A percentile compares a stretch with the other conserved stretches of the same genome.
Conservation (phyloP, 2,329 filamentous ascomycete species). For the Neurospora sp. region DNA sequence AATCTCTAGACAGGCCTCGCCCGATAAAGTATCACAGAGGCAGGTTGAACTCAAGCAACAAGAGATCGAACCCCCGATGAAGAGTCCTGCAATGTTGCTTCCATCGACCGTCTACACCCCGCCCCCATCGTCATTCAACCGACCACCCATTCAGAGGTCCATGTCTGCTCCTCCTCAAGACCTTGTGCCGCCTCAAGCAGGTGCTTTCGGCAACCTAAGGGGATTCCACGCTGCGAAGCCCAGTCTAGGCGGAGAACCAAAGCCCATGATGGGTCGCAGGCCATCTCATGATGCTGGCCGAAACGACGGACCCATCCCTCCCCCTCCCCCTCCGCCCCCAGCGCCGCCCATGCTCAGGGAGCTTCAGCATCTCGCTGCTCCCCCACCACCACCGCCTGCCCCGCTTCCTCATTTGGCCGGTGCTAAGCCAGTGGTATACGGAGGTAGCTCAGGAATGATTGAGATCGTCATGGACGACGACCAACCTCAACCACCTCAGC, state of each 20-base stretch:
- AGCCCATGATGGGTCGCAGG: slow-evolving; percentile 21
- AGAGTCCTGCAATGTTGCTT: slow-evolving; percentile 29
- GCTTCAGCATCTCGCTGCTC: slow-evolving; percentile 50
- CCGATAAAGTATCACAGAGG: slow-evolving; percentile 20
- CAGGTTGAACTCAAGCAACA: slow-evolving; percentile 14
- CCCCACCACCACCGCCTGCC: slow-evolving; percentile 52
- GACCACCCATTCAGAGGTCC: slow-evolving; percentile 40
- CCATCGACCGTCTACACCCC: slow-evolving; percentile 53
- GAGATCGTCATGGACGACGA: slow-evolving; percentile 59
- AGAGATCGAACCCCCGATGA: slow-evolving; percentile 17
- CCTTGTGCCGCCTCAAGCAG: slow-evolving; percentile 21
- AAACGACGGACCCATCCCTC: slow-evolving; percentile 37
- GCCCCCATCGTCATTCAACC: slow-evolving; percentile 29
- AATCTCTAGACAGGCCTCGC: slow-evolving; percentile 20
- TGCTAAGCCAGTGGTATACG: slow-evolving; percentile 29
- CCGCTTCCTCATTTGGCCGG: slow-evolving; percentile 39
- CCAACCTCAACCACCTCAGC: slow-evolving; percentile 22
- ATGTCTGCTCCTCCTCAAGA: slow-evolving; percentile 52
- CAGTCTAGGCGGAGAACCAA: slow-evolving; percentile 10
- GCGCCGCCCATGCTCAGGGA: slow-evolving; percentile 50
- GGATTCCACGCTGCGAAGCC: slow-evolving; percentile 26
- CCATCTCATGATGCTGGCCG: slow-evolving; percentile 28
- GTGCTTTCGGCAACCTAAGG: slow-evolving; percentile 1
- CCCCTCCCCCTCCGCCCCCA: slow-evolving; percentile 42
- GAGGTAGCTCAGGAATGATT: slow-evolving; percentile 46